Evolutionary conservation across 2,329 filamentous ascomycete species (phyloP), one percentile per base, ranked within the genome.

Genomic region (Stachybotrys elegans): DNA sequence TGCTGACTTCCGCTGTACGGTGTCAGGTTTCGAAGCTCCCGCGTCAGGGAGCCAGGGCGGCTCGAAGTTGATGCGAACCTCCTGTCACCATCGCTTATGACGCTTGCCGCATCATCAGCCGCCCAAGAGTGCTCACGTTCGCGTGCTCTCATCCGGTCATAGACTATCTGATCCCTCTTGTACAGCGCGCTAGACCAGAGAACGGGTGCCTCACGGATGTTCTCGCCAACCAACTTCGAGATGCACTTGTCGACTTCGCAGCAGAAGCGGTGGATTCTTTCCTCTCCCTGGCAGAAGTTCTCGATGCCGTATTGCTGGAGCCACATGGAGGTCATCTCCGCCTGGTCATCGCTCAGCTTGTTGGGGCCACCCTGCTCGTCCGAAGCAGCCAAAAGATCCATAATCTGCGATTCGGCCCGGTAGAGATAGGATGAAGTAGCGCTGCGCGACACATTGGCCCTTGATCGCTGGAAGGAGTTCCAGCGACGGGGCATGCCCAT

Each of bases 271-370:
- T 97, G 93, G 27, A 98, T 92, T 41, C 93, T 75, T 66, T 98
- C 93, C 61, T 98, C 93, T 6, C 92, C 93, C 53, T 83, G 85
- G 66, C 93, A 98, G 53, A 97, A 92, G 58, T 95, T 95, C 61
- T 94, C 89, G 23, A 97, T 84, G 13, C 83, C 82, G 51, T 84
- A 85, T 52, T 86, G 81, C 40, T 86, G 81, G 43, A 97, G 73
- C 89, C 92, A 98, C 44, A 82, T 80, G 17, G 78, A 71, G 0
- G 90, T 95, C 52, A 90, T 83, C 42, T 94, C 88, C 0, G 91
- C 84, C 62, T 97, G 93, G 44, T 95, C 89, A 59, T 97, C 92
- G n/a, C 88, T 91, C 12, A 98, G 76, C 63, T 98, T 98, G 63
- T 94, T 95, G 0, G 89, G 88, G 0, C 93, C 92, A 12, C 91